These are phyloP conservation scores for Athelia sp. DNA, from an alignment of 1,284 basidiomycete genomes.

Conservation along the genomic window DNA sequence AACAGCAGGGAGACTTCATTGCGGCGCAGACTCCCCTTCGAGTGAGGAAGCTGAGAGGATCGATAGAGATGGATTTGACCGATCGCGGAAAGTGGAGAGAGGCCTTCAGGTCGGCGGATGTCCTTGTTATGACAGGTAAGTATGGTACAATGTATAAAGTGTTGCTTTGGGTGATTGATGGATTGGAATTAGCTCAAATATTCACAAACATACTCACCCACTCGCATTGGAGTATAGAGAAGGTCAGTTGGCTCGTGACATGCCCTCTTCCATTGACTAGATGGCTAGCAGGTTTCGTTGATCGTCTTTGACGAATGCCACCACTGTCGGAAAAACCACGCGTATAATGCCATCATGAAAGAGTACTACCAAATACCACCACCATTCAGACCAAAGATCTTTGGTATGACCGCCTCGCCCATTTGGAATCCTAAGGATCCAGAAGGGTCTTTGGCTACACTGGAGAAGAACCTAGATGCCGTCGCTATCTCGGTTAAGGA, in stretches of 20 bases:
- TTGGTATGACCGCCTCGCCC: constrained; percentile 86
- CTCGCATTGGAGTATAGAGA: constrained; percentile 69
- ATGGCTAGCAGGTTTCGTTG: constrained; percentile 54
- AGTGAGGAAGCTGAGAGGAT: constrained; percentile 64
- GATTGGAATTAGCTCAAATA: constrained; percentile 57
- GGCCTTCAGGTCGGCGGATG: constrained; percentile 59
- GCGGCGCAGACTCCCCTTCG: constrained; percentile 57
- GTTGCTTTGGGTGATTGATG: neutral
- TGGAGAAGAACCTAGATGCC: constrained; percentile 69
- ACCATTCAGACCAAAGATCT: constrained; percentile 65
- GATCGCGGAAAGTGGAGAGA: constrained; percentile 62
- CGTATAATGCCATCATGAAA: constrained; percentile 76
- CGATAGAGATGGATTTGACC: constrained; percentile 63
- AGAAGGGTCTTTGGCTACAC: constrained; percentile 46
- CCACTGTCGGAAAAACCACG: constrained; percentile 73
- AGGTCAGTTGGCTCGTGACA: constrained; percentile 27
- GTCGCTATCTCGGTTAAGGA: constrained; percentile 69
- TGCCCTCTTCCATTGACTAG: neutral
- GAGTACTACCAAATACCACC: constrained; percentile 59
- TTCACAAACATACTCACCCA: constrained; percentile 76
- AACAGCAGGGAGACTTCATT: constrained; percentile 74
- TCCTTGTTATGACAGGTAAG: constrained; percentile 78
- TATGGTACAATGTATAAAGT: constrained; percentile 2
- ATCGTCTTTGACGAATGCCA: constrained; percentile 84
- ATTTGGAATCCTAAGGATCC: constrained; percentile 73